phyloP scores from a whole-genome alignment of 176 grass and related monocot genomes.

The Otatea glauca region DNA sequence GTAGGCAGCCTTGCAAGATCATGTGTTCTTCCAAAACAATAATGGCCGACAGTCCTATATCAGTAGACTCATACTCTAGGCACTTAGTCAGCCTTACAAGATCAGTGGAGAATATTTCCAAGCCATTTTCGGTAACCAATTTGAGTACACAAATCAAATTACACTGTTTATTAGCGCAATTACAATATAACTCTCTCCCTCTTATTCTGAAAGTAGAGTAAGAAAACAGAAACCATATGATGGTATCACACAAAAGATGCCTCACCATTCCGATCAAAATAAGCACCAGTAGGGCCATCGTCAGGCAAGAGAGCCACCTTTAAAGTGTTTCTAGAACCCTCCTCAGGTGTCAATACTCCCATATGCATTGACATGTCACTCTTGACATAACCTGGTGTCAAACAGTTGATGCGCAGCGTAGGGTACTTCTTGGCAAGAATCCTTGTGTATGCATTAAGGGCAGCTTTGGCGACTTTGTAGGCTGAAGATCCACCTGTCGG shows the following conservation, averaged over 20 bases:
- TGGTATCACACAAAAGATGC: conserved; percentile 52
- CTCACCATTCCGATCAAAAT: conserved; percentile 58
- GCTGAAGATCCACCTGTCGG: conserved; percentile 52
- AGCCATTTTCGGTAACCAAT: neutral
- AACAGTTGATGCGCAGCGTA: conserved; percentile 50
- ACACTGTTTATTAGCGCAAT: neutral
- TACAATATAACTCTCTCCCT: neutral
- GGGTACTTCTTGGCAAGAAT: conserved; percentile 67
- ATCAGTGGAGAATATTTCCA: neutral
- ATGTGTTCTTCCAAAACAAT: no score
- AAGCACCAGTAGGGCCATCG: conserved; percentile 59
- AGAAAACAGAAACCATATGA: neutral
- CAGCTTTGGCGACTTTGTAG: conserved; percentile 64
- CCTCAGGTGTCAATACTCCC: conserved; percentile 54
- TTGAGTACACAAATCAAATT: conserved; percentile 14
- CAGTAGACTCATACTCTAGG: neutral
- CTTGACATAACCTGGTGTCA: conserved; percentile 74
- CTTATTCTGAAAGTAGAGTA: conserved; percentile 4
- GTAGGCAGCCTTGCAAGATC: no score
- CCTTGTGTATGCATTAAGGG: conserved; percentile 65
- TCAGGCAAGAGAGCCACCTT: conserved; percentile 69
- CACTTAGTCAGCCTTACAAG: neutral
- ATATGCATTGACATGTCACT: conserved; percentile 60
- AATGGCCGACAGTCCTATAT: neutral
- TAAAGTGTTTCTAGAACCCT: conserved; percentile 64